These are phyloP conservation scores for Colletotrichum phormii DNA, from an alignment of 2,329 filamentous ascomycete species.

Conservation along the genomic window DNA sequence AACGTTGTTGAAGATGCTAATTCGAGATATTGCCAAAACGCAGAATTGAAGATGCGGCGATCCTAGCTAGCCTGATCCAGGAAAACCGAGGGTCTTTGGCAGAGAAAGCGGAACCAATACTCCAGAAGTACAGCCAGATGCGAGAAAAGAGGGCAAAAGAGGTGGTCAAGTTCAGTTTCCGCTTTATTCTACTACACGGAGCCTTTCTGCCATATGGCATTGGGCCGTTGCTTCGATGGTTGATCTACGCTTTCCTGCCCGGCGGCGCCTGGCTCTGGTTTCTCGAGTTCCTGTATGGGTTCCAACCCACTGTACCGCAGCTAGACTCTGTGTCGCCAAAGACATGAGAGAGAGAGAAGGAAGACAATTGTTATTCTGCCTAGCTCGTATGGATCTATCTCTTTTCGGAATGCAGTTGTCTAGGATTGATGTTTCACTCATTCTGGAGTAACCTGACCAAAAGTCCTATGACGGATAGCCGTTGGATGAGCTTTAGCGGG, in stretches of 20 bases:
- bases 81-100: neutral
- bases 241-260: slow-evolving; percentile 37
- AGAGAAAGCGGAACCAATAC: neutral
- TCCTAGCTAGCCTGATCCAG: neutral
- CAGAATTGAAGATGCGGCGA: neutral
- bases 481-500: neutral
- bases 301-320: slow-evolving; percentile 32
- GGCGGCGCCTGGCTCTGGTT: slow-evolving; percentile 36
- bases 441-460: neutral
- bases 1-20: neutral
- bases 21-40: neutral
- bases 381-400: neutral
- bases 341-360: neutral
- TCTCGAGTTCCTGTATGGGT: slow-evolving; percentile 37
- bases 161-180: slow-evolving; percentile 37
- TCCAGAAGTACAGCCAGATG: slow-evolving; percentile 25
- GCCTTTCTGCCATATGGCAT: slow-evolving; percentile 27
- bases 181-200: slow-evolving; percentile 29
- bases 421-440: neutral
- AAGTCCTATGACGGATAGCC: too few relatives aligned
- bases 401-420: neutral
- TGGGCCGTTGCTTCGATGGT: slow-evolving; percentile 30
- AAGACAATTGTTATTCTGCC: neutral
- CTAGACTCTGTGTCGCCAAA: neutral
- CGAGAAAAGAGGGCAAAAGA: slow-evolving; percentile 33